A percentile compares a stretch with the other conserved stretches of the same genome.
Conservation (phyloP, 1,284 basidiomycete species). For the Xerocomus nothofagi region DNA sequence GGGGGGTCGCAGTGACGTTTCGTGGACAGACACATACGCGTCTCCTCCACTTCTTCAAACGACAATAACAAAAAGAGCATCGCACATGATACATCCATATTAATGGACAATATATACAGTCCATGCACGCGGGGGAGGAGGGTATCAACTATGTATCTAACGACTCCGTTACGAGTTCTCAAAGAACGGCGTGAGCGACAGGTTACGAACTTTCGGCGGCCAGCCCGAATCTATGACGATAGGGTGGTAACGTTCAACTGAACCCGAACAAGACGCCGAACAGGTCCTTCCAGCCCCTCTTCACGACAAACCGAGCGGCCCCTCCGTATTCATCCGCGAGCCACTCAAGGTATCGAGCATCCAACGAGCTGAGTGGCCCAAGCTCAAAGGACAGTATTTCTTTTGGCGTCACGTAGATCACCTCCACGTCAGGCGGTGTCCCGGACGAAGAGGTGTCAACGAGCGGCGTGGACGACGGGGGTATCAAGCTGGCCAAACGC, state of each 20-base stretch:
- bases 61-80: no score
- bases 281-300: conserved; percentile 51
- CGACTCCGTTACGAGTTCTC: not conserved
- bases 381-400: conserved; percentile 69
- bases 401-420: conserved; percentile 46
- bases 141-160: not conserved
- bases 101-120: not conserved
- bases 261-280: conserved; percentile 47
- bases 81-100: no score
- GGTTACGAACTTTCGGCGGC: no score
- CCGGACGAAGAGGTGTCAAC: not conserved
- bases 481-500: conserved; percentile 51
- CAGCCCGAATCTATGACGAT: not conserved
- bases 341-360: conserved; percentile 74
- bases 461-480: conserved; percentile 23
- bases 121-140: no score
- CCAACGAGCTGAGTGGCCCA: conserved; percentile 65
- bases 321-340: conserved; percentile 62
- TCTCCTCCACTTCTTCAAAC: no score
- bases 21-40: no score
- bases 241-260: conserved; percentile 16
- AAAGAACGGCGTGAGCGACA: not conserved
- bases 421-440: conserved; percentile 13
- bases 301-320: conserved; percentile 43
- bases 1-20: no score